Evolutionary conservation across 1,139 yeast species (phyloP), one percentile per base, ranked within the genome.

Genomic region (Kodamaea alishanica): DNA sequence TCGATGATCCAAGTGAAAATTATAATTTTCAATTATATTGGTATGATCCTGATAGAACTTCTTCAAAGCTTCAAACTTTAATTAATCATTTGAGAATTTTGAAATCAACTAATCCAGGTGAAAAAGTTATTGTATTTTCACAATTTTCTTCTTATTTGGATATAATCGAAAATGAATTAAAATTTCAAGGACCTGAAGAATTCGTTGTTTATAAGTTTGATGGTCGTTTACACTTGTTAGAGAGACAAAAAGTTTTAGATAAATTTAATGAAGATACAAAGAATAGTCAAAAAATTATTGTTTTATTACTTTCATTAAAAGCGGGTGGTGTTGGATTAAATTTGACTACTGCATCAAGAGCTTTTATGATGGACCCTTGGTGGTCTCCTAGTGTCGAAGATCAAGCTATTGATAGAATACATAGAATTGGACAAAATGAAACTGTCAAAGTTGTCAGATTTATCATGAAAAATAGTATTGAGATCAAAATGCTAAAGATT

Each of bases 271-370:
- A 49, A 8, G 64, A 65, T 32, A 52, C 54, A 1, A 47, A 55
- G 30, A 48, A 54, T 6, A 52, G 54, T 25, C 50, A 56, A 10
- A 66, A 66, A 38, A 61, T 81, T 3, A 73, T 80, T 2, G 74
- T 90, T 1, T 58, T 92, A 12, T 63, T 90, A 15, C 61, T 92
- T 27, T 85, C 96, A 1, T 65, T 90, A 45, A 90, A 88, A 58
- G 95, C 97, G 0, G 97, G 98, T 11, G 97, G 97, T 4, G 96
- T 90, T 6, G 98, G 98, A 0, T 70, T 92, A 47, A 92, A 92
- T 55, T 66, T 92, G 44, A 90, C 96, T 0, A 79, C 83, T 34
- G 96, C 97, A 0, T 83, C 87, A 0, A 74, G 79, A 32, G 97
- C 95, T 6, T 89, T 82, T 53, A 73, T 92, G 77, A 85, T 92